These are phyloP conservation scores for Erysimum pusillum DNA, from an alignment of 441 rosid genomes.

Conservation along the genomic window DNA sequence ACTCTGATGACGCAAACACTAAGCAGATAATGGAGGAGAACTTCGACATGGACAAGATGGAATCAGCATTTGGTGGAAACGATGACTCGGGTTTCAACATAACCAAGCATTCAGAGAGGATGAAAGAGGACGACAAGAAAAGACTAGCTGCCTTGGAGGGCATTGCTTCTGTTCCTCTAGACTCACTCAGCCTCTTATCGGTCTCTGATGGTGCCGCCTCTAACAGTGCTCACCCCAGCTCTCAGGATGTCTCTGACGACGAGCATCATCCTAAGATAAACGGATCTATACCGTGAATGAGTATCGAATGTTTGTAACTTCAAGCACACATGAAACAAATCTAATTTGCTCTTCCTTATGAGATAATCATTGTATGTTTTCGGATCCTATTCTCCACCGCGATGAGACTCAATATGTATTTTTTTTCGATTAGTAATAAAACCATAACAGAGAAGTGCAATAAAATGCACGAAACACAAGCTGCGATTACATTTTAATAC, in stretches of 20 bases:
- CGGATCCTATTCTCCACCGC: not conserved
- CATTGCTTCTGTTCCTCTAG: slow-evolving; percentile 46
- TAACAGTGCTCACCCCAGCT: slow-evolving; percentile 33
- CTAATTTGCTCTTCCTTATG: not conserved
- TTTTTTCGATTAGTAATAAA: not conserved
- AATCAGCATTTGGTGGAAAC: slow-evolving; percentile 82
- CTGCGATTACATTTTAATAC: not conserved
- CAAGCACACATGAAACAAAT: not conserved
- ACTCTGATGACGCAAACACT: slow-evolving; percentile 66
- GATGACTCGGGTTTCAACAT: slow-evolving; percentile 66
- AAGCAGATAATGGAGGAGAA: slow-evolving; percentile 78
- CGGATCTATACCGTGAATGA: slow-evolving; percentile 9
- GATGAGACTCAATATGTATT: not conserved
- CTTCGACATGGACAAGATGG: slow-evolving; percentile 77
- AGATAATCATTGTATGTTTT: slow-evolving; percentile 13
- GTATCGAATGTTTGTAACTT: slow-evolving; percentile 16
- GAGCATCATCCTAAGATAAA: slow-evolving; percentile 20
- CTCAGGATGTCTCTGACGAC: slow-evolving; percentile 41
- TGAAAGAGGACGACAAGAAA: slow-evolving; percentile 87
- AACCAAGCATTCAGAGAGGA: slow-evolving; percentile 73
- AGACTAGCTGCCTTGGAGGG: slow-evolving; percentile 38
- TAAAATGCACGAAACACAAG: not conserved
- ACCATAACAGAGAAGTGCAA: not conserved
- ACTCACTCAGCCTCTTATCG: slow-evolving; percentile 51
- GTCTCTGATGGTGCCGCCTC: slow-evolving; percentile 57